Evolutionary conservation across 305 asterid species (phyloP).

Genomic region (Petunia hybrid): DNA sequence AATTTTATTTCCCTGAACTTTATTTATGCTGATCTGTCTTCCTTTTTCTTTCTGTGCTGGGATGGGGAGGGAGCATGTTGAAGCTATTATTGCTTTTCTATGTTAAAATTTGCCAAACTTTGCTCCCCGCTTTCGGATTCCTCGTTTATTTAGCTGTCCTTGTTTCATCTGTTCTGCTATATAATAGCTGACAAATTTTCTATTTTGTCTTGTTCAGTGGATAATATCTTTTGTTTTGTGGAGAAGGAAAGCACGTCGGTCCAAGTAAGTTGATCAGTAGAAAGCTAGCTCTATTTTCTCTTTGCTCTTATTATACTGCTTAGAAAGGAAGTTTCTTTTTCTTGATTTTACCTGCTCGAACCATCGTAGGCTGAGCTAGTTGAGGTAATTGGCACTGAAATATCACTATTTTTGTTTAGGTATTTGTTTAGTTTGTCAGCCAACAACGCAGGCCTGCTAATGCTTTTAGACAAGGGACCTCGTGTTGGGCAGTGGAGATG

Average conservation of each 20-base stretch:
- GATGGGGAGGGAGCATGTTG: not conserved
- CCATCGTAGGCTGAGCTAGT: not conserved
- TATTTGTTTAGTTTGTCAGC: slow-evolving; percentile 76
- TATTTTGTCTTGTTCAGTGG: slow-evolving; percentile 60
- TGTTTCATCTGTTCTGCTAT: not conserved
- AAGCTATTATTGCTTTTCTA: not conserved
- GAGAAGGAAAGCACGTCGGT: slow-evolving; percentile 68
- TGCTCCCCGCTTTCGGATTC: not conserved
- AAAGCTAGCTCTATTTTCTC: slow-evolving; percentile 2
- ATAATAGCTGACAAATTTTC: slow-evolving; percentile 35
- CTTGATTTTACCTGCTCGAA: not conserved
- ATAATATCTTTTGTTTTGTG: slow-evolving; percentile 59
- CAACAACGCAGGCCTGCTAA: slow-evolving; percentile 72
- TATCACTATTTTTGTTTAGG: slow-evolving; percentile 47
- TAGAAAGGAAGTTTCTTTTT: not conserved
- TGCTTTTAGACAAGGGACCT: slow-evolving; percentile 78
- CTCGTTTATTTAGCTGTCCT: slow-evolving; percentile 1
- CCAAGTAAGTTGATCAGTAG: slow-evolving; percentile 57
- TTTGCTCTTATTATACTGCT: not conserved
- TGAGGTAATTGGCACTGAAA: slow-evolving; percentile 28
- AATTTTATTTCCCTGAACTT: not conserved
- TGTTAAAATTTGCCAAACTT: slow-evolving; percentile 5
- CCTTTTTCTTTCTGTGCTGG: not conserved
- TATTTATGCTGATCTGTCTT: not conserved
- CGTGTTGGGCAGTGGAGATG: slow-evolving; percentile 66